phyloP scores from a whole-genome alignment of 192 early-diverging fungal species.

The Chytriomyces sp. region DNA sequence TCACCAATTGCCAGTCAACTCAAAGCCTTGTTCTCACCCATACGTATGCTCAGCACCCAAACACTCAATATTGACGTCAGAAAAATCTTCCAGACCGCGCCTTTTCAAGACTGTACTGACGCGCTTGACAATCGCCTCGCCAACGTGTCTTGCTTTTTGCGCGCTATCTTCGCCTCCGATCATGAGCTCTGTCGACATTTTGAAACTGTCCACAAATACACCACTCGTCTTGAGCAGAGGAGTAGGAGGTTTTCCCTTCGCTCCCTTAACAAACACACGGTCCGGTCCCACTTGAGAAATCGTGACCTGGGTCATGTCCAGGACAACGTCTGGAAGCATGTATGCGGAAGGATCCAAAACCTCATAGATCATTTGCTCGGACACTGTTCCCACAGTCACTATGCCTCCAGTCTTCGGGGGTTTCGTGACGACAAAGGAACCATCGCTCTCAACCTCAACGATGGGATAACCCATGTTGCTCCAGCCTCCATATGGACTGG shows the following conservation, averaged over 20 bases:
- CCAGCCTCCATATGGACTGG: slow-evolving; percentile 57
- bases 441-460: slow-evolving; percentile 57
- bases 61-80: slow-evolving; percentile 57
- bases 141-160: slow-evolving; percentile 59
- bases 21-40: slow-evolving; percentile 45
- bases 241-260: slow-evolving; percentile 61
- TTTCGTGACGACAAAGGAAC: slow-evolving; percentile 63
- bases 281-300: slow-evolving; percentile 56
- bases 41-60: slow-evolving; percentile 62
- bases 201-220: slow-evolving; percentile 62
- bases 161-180: slow-evolving; percentile 64
- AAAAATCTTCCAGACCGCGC: slow-evolving; percentile 52
- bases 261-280: slow-evolving; percentile 62
- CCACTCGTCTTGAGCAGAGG: slow-evolving; percentile 63
- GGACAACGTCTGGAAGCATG: slow-evolving; percentile 64
- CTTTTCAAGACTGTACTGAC: slow-evolving; percentile 46
- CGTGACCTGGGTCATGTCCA: slow-evolving; percentile 62
- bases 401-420: slow-evolving; percentile 64
- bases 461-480: slow-evolving; percentile 72
- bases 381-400: slow-evolving; percentile 58
- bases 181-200: slow-evolving; percentile 59
- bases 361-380: slow-evolving; percentile 70
- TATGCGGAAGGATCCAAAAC: slow-evolving; percentile 67
- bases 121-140: slow-evolving; percentile 56
- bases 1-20: neutral